A percentile compares a stretch with the other conserved stretches of the same genome.
Evolutionary conservation across 768 basidiomycete species (phyloP).

Genomic region (Calocera viscosa): DNA sequence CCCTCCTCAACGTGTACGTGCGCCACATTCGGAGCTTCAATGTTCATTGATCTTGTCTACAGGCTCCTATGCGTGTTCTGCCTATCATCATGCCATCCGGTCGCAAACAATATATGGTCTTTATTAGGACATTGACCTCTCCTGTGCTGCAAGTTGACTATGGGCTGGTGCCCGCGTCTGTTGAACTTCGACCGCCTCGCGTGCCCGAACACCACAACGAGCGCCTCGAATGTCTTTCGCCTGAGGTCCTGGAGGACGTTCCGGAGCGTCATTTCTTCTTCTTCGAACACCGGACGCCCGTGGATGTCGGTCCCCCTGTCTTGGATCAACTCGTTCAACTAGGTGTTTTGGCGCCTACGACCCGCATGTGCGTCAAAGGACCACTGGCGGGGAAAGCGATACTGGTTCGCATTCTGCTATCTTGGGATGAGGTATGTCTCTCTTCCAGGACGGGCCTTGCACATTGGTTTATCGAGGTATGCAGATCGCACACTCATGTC

Average conservation of each 20-base stretch:
- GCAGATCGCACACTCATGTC: not conserved
- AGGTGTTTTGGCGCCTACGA: not conserved
- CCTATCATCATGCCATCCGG: conserved; percentile 1
- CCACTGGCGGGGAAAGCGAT: not conserved
- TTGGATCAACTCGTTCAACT: not conserved
- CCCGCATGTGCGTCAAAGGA: conserved; percentile 1
- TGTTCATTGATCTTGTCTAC: not conserved
- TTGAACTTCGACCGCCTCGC: not conserved
- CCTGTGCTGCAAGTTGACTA: not conserved
- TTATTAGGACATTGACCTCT: not conserved
- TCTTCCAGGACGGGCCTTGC: not conserved
- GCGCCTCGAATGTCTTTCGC: not conserved
- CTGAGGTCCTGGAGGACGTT: conserved; percentile 2
- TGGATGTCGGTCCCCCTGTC: not conserved
- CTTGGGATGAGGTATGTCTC: not conserved
- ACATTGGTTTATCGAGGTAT: not conserved
- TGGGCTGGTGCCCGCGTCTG: not conserved
- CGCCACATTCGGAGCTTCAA: too few species aligned
- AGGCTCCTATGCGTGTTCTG: not conserved
- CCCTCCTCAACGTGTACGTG: not conserved
- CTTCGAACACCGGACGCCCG: conserved; percentile 1
- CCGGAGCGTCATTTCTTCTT: conserved; percentile 5
- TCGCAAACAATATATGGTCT: conserved; percentile 1
- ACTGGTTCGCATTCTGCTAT: not conserved
- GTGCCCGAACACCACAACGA: conserved; percentile 1